Conservation (phyloP, 768 basidiomycete genomes). For the Coprinellus micaceus region DNA sequence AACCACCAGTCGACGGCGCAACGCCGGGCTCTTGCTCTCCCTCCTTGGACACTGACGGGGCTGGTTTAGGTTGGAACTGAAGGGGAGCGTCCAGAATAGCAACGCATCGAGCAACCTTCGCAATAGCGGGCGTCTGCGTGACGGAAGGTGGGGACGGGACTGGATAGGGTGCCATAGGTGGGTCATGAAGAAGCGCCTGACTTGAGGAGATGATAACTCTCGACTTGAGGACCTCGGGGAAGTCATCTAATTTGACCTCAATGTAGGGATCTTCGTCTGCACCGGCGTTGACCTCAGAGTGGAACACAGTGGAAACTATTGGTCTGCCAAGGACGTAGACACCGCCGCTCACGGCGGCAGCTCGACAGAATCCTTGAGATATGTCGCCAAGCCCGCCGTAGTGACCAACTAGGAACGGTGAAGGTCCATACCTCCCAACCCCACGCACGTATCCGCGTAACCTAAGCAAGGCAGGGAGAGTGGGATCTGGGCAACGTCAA, state of each 20-base stretch:
- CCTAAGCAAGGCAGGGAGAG: slow-evolving; percentile 62
- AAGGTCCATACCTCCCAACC: slow-evolving; percentile 74
- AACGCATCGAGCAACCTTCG: slow-evolving; percentile 30
- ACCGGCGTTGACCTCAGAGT: not conserved
- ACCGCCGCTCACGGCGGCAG: slow-evolving; percentile 75
- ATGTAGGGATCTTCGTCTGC: not conserved
- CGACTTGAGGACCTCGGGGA: slow-evolving; percentile 56
- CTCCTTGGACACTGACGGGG: not conserved
- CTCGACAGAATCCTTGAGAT: slow-evolving; percentile 85
- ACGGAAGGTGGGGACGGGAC: slow-evolving; percentile 9
- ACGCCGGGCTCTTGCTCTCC: slow-evolving; percentile 9
- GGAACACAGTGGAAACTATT: slow-evolving; percentile 28
- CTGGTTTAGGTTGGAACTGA: slow-evolving; percentile 17
- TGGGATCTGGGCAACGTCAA: slow-evolving; percentile 48
- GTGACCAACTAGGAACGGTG: slow-evolving; percentile 89
- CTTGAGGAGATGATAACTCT: slow-evolving; percentile 49
- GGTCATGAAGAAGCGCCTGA: slow-evolving; percentile 32
- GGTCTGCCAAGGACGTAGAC: slow-evolving; percentile 68
- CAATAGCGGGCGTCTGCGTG: slow-evolving; percentile 6
- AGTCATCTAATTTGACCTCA: slow-evolving; percentile 48
- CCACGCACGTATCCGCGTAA: slow-evolving; percentile 73
- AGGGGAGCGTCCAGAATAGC: slow-evolving; percentile 37
- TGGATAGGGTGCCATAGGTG: slow-evolving; percentile 19
- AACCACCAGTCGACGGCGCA: slow-evolving; percentile 13
- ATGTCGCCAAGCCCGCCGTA: slow-evolving; percentile 94